Percentiles rank a stretch among this genome's conserved stretches.
Evolutionary conservation across 176 grass and related monocot genomes (phyloP).

Genomic region (Oryza rufipogon): DNA sequence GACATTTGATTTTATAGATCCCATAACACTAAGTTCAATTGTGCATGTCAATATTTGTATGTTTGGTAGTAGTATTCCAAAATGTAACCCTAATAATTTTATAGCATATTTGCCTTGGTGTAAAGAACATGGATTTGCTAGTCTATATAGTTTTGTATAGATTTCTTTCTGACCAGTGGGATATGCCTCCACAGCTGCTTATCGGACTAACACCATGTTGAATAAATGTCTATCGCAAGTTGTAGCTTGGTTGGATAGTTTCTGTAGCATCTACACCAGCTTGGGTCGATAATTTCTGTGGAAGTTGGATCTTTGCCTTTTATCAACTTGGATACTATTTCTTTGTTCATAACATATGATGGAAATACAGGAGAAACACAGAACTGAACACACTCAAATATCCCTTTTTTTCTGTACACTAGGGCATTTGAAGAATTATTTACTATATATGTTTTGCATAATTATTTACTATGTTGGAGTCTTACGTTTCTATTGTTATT

Average conservation of each 20-base stretch:
- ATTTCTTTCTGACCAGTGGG: constrained; percentile 16
- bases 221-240: background rate
- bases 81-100: constrained; percentile 2
- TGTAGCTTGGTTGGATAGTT: constrained; percentile 2
- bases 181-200: constrained; percentile 2
- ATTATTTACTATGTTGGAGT: background rate
- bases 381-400: constrained; percentile 1
- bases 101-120: constrained; percentile 1
- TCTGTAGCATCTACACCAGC: constrained; percentile 26
- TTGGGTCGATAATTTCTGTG: constrained; percentile 14
- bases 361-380: background rate
- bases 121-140: background rate
- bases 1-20: background rate
- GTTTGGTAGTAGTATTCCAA: background rate
- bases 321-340: background rate
- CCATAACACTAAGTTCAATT: constrained; percentile 12
- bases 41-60: background rate
- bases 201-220: background rate
- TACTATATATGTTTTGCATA: background rate
- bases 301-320: constrained; percentile 20
- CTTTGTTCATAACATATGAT: background rate
- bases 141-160: background rate
- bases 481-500: background rate
- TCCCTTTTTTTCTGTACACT: background rate
- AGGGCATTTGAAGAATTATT: background rate